Evolutionary conservation across 805 yeast genomes (phyloP).

Genomic region (Ascoidea tarda): DNA sequence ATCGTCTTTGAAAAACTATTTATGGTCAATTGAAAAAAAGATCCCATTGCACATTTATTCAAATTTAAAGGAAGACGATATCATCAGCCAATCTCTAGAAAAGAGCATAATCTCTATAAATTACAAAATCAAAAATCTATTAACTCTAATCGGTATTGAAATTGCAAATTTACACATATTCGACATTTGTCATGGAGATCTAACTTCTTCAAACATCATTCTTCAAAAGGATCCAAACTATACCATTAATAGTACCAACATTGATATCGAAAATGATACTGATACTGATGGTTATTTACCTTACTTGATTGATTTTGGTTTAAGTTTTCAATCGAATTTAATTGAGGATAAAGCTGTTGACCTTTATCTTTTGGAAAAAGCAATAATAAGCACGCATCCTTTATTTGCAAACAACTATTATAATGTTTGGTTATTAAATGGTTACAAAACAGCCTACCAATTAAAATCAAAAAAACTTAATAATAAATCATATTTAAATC

Average conservation of each 20-base stretch:
- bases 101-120: constrained; percentile 8
- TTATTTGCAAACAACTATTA: constrained; percentile 48
- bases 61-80: constrained; percentile 3
- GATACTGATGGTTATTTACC: constrained; percentile 24
- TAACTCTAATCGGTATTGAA: constrained; percentile 45
- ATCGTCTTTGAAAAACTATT: constrained; percentile 52
- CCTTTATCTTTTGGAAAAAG: constrained; percentile 84
- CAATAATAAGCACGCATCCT: constrained; percentile 85
- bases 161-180: constrained; percentile 60
- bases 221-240: constrained; percentile 20
- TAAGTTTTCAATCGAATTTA: constrained; percentile 60
- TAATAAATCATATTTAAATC: constrained; percentile 23
- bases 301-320: constrained; percentile 79
- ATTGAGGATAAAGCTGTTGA: constrained; percentile 97
- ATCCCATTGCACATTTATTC: constrained; percentile 13
- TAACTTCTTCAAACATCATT: constrained; percentile 81
- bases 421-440: constrained; percentile 50
- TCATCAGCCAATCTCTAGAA: constrained; percentile 12
- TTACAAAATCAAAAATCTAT: constrained; percentile 26
- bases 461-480: constrained; percentile 17
- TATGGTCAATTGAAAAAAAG: constrained; percentile 44
- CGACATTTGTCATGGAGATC: constrained; percentile 86
- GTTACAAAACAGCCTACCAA: constrained; percentile 28
- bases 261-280: too few species aligned
- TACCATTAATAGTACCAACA: background rate